These are phyloP conservation scores for Alternaria hordeiaustralica DNA, from an alignment of 2,329 filamentous ascomycete species.

Conservation along the genomic window DNA sequence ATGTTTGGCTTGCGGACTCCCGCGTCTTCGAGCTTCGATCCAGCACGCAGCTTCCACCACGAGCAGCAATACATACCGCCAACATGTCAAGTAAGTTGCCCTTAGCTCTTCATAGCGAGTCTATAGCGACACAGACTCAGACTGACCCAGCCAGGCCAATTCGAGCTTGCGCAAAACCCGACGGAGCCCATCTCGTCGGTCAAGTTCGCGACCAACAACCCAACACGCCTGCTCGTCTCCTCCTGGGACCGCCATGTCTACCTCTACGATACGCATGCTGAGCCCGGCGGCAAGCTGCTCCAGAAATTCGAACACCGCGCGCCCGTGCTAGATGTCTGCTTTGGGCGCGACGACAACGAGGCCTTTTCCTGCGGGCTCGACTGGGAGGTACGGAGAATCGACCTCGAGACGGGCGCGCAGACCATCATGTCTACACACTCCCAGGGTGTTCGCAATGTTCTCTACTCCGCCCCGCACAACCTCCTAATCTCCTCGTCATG, in stretches of 20 bases:
- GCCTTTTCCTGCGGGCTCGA: constrained; percentile 88
- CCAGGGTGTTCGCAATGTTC: constrained; percentile 80
- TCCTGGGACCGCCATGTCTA: constrained; percentile 96
- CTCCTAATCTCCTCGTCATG: constrained; percentile 90
- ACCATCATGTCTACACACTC: constrained; percentile 79
- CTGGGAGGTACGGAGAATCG: constrained; percentile 81
- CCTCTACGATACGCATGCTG: constrained; percentile 75
- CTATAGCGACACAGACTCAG: neutral
- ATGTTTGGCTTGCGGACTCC: constrained; percentile 21
- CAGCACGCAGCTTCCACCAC: constrained; percentile 16
- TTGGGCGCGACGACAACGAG: constrained; percentile 80
- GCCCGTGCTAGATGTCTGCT: constrained; percentile 90
- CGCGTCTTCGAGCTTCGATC: constrained; percentile 21
- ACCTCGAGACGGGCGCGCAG: constrained; percentile 75
- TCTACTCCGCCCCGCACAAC: constrained; percentile 77
- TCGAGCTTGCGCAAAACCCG: constrained; percentile 81
- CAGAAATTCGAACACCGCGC: constrained; percentile 80
- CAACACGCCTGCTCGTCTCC: constrained; percentile 80
- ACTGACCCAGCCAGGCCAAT: constrained; percentile 61
- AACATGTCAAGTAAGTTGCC: constrained; percentile 38
- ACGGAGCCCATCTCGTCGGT: constrained; percentile 86
- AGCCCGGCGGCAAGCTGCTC: constrained; percentile 68
- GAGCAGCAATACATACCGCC: constrained; percentile 13
- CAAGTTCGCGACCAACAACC: constrained; percentile 80
- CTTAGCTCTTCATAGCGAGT: accelerated